Evolutionary conservation across 768 basidiomycete genomes (phyloP).

Genomic region (Suillus sp.): DNA sequence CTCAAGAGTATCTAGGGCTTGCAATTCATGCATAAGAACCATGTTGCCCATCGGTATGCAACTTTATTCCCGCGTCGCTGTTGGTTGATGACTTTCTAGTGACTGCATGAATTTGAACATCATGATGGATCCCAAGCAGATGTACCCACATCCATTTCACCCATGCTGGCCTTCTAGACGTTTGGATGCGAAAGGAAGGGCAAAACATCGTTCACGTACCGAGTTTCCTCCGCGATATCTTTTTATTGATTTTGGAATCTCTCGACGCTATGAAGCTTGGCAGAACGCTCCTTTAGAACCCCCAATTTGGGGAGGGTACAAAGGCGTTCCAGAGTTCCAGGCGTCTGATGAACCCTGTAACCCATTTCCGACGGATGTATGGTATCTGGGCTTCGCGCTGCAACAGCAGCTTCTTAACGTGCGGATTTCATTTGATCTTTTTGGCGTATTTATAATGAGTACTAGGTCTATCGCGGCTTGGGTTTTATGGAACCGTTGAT

Average conservation of each 20-base stretch:
- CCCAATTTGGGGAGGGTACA: constrained; percentile 26
- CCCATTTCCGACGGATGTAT: constrained; percentile 27
- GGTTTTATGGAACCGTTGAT: constrained; percentile 35
- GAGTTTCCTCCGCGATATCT: constrained; percentile 28
- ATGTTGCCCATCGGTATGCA: constrained; percentile 9
- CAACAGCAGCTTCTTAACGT: not conserved
- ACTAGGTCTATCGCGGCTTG: constrained; percentile 21
- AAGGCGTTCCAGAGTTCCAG: constrained; percentile 27
- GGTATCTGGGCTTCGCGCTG: constrained; percentile 10
- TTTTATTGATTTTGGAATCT: constrained; percentile 34
- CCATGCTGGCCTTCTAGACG: not conserved
- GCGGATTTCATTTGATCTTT: not conserved
- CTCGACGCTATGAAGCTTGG: constrained; percentile 21
- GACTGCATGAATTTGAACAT: constrained; percentile 26
- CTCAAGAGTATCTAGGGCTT: not conserved
- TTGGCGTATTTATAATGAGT: not conserved
- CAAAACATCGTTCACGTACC: constrained; percentile 25
- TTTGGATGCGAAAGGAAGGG: constrained; percentile 10
- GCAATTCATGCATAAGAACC: constrained; percentile 20
- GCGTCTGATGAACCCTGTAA: constrained; percentile 16
- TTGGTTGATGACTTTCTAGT: constrained; percentile 31
- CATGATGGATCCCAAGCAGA: constrained; percentile 23
- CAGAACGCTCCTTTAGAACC: constrained; percentile 16
- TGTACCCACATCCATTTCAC: constrained; percentile 22
- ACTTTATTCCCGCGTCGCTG: not conserved